These are phyloP conservation scores for Spathaspora girioi DNA, from an alignment of 805 yeast genomes.

Conservation along the genomic window DNA sequence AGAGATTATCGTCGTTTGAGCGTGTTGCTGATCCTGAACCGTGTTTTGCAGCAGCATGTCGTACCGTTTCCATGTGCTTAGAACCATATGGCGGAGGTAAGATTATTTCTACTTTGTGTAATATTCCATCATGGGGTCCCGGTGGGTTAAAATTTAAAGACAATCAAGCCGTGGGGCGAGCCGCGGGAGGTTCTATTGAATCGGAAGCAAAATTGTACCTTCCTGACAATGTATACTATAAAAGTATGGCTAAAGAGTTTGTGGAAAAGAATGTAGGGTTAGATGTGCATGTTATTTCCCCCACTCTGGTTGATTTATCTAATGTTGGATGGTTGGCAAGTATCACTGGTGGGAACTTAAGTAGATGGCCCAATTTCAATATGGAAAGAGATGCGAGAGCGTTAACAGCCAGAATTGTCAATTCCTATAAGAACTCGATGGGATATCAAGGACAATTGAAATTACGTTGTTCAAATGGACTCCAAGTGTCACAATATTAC, in stretches of 20 bases:
- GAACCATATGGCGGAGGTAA: slow-evolving; percentile 73
- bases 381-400: slow-evolving; percentile 66
- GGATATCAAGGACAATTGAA: slow-evolving; percentile 85
- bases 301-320: slow-evolving; percentile 65
- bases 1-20: slow-evolving; percentile 32
- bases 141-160: slow-evolving; percentile 58
- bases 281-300: slow-evolving; percentile 70
- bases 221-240: slow-evolving; percentile 61
- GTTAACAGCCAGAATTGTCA: slow-evolving; percentile 57
- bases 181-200: slow-evolving; percentile 31
- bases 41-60: slow-evolving; percentile 75
- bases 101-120: slow-evolving; percentile 61
- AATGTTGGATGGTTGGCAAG: slow-evolving; percentile 66
- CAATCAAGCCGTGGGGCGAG: slow-evolving; percentile 34
- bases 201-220: slow-evolving; percentile 49
- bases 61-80: slow-evolving; percentile 62
- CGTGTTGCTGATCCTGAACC: slow-evolving; percentile 51
- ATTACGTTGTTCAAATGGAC: slow-evolving; percentile 82
- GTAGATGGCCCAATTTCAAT: slow-evolving; percentile 64
- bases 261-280: slow-evolving; percentile 62
- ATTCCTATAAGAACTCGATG: slow-evolving; percentile 44
- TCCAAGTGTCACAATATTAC: slow-evolving; percentile 74
- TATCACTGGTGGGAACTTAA: slow-evolving; percentile 68
- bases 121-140: slow-evolving; percentile 78
- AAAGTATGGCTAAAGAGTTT: slow-evolving; percentile 53